These are phyloP conservation scores for Arctium lappa DNA, from an alignment of 129 eudicot species.

Conservation along the genomic window DNA sequence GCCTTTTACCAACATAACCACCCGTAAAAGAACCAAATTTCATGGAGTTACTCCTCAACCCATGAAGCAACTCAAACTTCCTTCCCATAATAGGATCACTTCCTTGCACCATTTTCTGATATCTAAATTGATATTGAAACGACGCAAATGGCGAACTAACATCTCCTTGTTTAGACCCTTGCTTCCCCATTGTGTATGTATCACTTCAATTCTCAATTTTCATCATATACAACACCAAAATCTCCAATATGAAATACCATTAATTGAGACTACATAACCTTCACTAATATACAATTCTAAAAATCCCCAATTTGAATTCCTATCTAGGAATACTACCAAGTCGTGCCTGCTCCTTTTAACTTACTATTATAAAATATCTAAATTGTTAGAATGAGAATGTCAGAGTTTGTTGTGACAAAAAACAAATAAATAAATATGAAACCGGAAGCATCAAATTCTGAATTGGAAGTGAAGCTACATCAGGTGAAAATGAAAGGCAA, in stretches of 20 bases:
- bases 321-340: neutral
- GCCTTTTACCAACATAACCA: constrained; percentile 50
- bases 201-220: neutral
- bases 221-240: neutral
- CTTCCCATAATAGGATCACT: constrained; percentile 46
- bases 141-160: constrained; percentile 21
- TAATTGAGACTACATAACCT: neutral
- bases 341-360: constrained; percentile 12
- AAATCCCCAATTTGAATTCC: neutral
- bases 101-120: constrained; percentile 33
- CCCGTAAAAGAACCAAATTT: constrained; percentile 54
- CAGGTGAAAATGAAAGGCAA: constrained; percentile 46
- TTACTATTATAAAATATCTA: neutral
- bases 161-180: constrained; percentile 40
- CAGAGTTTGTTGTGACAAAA: constrained; percentile 38
- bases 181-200: constrained; percentile 52
- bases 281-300: neutral
- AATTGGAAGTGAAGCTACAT: constrained; percentile 69
- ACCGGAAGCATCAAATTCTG: constrained; percentile 36
- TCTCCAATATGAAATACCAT: neutral
- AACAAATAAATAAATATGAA: constrained; percentile 25
- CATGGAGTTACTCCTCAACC: constrained; percentile 43
- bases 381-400: constrained; percentile 19
- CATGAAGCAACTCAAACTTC: constrained; percentile 39
- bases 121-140: constrained; percentile 36